phyloP scores from a whole-genome alignment of 2,329 filamentous ascomycete genomes.

The Arthroderma sp. region DNA sequence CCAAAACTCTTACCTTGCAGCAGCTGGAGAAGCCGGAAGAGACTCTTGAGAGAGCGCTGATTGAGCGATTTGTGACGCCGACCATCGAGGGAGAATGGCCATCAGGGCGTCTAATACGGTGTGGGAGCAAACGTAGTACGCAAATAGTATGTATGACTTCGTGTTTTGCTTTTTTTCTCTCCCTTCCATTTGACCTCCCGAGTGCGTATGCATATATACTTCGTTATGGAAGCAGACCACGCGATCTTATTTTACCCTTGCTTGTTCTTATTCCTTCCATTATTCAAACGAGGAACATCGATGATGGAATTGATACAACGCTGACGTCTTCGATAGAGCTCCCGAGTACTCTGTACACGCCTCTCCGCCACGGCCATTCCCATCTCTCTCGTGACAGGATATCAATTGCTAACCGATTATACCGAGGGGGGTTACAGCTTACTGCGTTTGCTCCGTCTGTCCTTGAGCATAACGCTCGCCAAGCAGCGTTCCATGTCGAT shows the following conservation, averaged over 20 bases:
- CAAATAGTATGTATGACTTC: not conserved
- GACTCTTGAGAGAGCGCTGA: not conserved
- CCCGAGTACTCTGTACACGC: no score
- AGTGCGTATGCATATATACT: not conserved
- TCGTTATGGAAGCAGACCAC: conserved; percentile 1
- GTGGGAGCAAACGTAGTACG: not conserved
- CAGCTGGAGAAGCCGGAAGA: not conserved
- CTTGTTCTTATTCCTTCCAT: not conserved
- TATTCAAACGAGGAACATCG: not conserved
- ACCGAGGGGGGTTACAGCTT: not conserved
- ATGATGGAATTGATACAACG: conserved; percentile 1
- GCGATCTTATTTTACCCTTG: not conserved
- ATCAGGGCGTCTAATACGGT: not conserved
- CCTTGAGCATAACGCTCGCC: not conserved
- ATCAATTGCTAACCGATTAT: not conserved
- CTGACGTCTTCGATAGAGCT: not conserved
- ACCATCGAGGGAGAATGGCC: not conserved
- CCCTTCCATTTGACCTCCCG: not conserved
- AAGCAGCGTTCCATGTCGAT: conserved; percentile 4
- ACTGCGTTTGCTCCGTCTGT: not conserved
- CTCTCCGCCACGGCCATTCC: not conserved
- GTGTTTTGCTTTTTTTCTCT: not conserved
- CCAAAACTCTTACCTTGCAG: not conserved
- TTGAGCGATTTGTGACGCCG: conserved; percentile 2
- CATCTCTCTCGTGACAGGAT: not conserved